Percentiles rank a stretch among this genome's conserved stretches.
Conservation (phyloP, 2,329 filamentous ascomycete species). For the Ophiosphaerella narmari region DNA sequence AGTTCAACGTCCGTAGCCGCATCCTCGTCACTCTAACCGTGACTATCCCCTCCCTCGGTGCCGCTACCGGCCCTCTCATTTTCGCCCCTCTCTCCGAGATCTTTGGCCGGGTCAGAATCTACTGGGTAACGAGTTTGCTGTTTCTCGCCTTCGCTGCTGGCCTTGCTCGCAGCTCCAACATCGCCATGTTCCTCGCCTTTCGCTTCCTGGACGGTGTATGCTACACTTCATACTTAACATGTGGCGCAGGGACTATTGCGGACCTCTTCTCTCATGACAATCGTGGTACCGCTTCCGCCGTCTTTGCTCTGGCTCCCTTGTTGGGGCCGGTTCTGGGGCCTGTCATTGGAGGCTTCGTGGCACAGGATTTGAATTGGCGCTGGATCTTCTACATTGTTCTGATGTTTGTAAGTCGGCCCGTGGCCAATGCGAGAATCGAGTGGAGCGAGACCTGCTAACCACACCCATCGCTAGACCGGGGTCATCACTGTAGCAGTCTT, state of each 20-base stretch:
- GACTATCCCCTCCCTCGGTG: slow-evolving; percentile 36
- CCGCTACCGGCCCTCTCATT: slow-evolving; percentile 39
- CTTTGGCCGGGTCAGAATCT: slow-evolving; percentile 34
- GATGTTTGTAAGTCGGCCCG: slow-evolving; percentile 30
- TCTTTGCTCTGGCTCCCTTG: slow-evolving; percentile 1
- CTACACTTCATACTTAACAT: slow-evolving; percentile 34
- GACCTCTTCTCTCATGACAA: slow-evolving; percentile 52
- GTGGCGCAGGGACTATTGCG: slow-evolving; percentile 38
- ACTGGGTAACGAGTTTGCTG: slow-evolving; percentile 49
- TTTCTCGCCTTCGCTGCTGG: slow-evolving; percentile 56
- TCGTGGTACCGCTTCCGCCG: slow-evolving; percentile 41
- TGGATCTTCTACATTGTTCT: neutral
- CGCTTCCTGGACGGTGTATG: slow-evolving; percentile 39
- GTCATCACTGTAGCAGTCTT: too few species aligned
- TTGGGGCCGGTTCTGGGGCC: too few species aligned
- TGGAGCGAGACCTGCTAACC: too few species aligned
- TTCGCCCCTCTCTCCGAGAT: slow-evolving; percentile 42
- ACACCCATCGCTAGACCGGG: too few species aligned
- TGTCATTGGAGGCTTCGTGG: too few species aligned
- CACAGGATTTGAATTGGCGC: too few species aligned
- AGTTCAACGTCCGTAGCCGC: slow-evolving; percentile 22
- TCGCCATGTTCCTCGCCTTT: slow-evolving; percentile 42
- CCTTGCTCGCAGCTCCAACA: slow-evolving; percentile 36
- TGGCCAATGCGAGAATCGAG: too few species aligned
- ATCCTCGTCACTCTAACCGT: too few species aligned